Conservation (phyloP, 306 rosid genomes). For the Alnus glutinosa region DNA sequence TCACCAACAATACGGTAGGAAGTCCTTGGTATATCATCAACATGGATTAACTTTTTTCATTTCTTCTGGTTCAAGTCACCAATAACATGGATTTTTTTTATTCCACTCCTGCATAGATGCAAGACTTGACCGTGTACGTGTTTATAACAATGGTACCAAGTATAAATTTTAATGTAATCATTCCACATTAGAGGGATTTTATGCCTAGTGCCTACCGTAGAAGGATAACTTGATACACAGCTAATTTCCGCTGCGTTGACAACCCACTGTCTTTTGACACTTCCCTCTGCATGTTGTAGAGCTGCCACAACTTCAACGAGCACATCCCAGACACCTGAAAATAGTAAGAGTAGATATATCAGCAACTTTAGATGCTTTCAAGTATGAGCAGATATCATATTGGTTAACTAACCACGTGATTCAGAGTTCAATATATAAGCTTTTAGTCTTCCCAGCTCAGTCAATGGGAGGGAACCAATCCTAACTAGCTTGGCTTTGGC, state of each 20-base stretch:
- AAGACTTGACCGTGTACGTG: not conserved
- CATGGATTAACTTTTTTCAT: not conserved
- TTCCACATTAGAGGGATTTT: slow-evolving; percentile 14
- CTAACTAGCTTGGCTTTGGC: slow-evolving; percentile 71
- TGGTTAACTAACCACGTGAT: slow-evolving; percentile 45
- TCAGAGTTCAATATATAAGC: slow-evolving; percentile 59
- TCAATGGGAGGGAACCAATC: slow-evolving; percentile 58
- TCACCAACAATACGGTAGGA: not conserved
- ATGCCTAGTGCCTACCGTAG: slow-evolving; percentile 60
- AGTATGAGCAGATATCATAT: not conserved
- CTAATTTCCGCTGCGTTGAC: slow-evolving; percentile 82
- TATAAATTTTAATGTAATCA: not conserved
- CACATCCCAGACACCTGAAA: slow-evolving; percentile 74
- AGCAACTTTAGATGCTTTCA: slow-evolving; percentile 29
- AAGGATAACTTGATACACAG: slow-evolving; percentile 77
- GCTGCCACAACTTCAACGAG: slow-evolving; percentile 79
- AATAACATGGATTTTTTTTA: not conserved
- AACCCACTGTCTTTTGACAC: slow-evolving; percentile 78
- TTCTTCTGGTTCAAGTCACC: not conserved
- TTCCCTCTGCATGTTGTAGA: slow-evolving; percentile 74
- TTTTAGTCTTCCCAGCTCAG: slow-evolving; percentile 79
- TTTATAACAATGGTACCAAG: not conserved
- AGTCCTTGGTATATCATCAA: not conserved
- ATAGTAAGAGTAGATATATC: slow-evolving; percentile 21
- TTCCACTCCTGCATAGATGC: not conserved